Evolutionary conservation across 257 asterid species (phyloP), one percentile per base, ranked within the genome.

Genomic region (Przewalskia tangutica): DNA sequence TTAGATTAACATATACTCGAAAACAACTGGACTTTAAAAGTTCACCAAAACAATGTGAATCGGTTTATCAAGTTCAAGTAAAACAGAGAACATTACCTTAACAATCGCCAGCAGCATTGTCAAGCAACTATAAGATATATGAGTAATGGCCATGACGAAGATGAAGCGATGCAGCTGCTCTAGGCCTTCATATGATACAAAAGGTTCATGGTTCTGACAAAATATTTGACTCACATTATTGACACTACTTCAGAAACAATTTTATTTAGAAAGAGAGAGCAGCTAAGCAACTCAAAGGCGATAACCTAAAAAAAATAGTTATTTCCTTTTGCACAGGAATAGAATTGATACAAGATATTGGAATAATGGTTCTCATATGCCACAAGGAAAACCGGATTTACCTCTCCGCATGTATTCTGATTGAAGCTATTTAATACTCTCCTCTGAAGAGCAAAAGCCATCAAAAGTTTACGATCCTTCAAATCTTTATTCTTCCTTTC

Each of bases 131-230:
- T 96, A 96, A 62, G 98, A 89, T 82, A 96, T 85, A 82, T 96
- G 99, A 6, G 98, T 94, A 81, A 94, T 82, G 38, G 99, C 98
- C 99, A 96, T 96, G 85, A 94, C 97, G 83, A 96, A 96, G 87
- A 96, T 94, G 92, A 96, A 96, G 62, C 99, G 92, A 80, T 96
- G 98, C 81, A 96, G 97, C 82, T 96, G 98, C 90, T 96, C 99
- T 38, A 96, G 98, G 84, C 98, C 99, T 91, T 96, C 99, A 84
- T 94, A 93, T 11, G 99, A 96, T 76, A 94, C 92, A 85, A 96
- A 96, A 3, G 99, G 98, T 79, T 96, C 99, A 38, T 92, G 83
- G 82, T 88, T 82, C 99, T 96, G 98, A 87, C 27, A 60, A 51
- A 55, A 85, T 81, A 77, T 23, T 59, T 48, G 79, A 65, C 46